Evolutionary conservation across 352 stramenopile species (phyloP), one percentile per base, ranked within the genome.

Genomic region (Pythium coloratum): DNA sequence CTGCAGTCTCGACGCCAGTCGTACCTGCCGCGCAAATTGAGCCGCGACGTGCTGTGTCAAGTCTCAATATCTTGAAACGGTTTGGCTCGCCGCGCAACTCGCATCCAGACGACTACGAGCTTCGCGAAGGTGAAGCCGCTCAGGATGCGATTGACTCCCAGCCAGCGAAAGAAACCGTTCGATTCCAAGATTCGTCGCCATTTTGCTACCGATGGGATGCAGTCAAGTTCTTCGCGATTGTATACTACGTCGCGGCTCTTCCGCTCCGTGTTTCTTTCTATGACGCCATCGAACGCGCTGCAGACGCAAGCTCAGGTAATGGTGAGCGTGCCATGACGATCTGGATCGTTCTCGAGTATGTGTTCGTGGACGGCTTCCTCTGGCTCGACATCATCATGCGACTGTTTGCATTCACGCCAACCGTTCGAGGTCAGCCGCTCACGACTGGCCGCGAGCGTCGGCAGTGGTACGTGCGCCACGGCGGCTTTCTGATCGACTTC

Each of bases 201-300:
- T 77, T 77, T 55, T 70, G 66, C 24, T 77, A 74, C 54, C 59
- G 62, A 0, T 77, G 70, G 70, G 70, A 77, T 38, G 63, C 47
- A 0, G 49, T 74, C 60, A 77, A 77, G 53, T 71, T 77, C 30
- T 65, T 71, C 9, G 59, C 66, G 10, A 73, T 69, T 13, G 28
- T 71, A 4, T 77, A 77, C 54, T 77, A 75, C 51, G 59, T 71
- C 28, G 64, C 66, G 2, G 70, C 70, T 10, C 32, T 77, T 26
- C 70, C 70, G 5, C 56, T 77, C 1, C 70, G 70, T 6, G 70
- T 77, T 1, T 70, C 70, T 2, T 77, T 72, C 26, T 77, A 71
- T 55, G 58, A 73, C 56, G 70, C 73, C 20, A 67, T 74, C 16
- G 50, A 67, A 36, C 65, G 59, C n/a, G 51, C 58, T n/a, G 58